These are phyloP conservation scores for Colletotrichum liriopes DNA, from an alignment of 2,329 filamentous ascomycete species.

Conservation along the genomic window DNA sequence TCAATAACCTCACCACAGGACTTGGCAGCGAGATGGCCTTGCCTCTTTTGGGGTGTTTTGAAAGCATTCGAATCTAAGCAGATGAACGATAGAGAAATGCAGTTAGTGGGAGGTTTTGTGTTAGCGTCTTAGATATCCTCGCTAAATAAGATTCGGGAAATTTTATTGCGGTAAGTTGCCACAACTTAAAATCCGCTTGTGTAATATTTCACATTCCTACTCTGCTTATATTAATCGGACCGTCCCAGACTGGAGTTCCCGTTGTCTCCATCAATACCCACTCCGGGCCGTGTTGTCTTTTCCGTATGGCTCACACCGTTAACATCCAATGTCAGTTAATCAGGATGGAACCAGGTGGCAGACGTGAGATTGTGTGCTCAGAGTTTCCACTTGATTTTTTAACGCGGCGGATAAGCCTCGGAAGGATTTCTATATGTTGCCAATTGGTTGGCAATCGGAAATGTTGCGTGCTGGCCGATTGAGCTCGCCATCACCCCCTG, in stretches of 20 bases:
- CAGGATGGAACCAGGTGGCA: not conserved
- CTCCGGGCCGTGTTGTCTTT: no score
- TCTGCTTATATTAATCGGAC: not conserved
- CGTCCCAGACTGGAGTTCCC: not conserved
- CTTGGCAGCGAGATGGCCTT: not conserved
- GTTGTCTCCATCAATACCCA: not conserved
- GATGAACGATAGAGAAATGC: not conserved
- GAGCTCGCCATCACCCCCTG: slow-evolving; percentile 36
- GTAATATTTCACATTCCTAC: no score
- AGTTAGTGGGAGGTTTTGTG: not conserved
- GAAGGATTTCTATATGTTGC: not conserved
- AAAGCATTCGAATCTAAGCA: not conserved
- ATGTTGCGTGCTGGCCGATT: not conserved
- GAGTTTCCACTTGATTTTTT: no score
- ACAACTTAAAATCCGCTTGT: not conserved
- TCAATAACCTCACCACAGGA: not conserved
- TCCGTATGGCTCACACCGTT: not conserved
- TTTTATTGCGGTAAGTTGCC: not conserved
- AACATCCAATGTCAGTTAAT: not conserved
- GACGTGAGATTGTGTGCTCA: not conserved
- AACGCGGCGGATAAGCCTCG: not conserved
- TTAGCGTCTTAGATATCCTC: no score
- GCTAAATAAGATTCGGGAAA: no score
- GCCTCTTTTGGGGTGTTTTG: no score
- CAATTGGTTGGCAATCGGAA: not conserved